Evolutionary conservation across 805 yeast genomes (phyloP).

Genomic region (Cyberlindnera maritima): DNA sequence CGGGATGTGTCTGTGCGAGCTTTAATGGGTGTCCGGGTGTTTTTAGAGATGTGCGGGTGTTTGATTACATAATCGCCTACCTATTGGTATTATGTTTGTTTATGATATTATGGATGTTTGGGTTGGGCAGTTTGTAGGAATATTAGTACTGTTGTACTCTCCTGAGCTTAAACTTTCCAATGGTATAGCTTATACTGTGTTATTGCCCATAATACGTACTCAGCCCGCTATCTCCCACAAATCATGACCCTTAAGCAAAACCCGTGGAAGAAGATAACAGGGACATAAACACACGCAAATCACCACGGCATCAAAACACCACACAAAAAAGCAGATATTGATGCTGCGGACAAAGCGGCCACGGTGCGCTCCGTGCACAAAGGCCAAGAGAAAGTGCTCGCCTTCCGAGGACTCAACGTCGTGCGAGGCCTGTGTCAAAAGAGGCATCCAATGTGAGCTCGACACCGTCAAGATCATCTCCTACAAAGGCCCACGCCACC

Average conservation of each 20-base stretch:
- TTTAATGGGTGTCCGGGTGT: neutral
- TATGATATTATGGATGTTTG: too few relatives aligned
- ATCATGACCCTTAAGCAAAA: too few relatives aligned
- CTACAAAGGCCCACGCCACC: conserved; percentile 5
- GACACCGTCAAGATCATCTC: conserved; percentile 11
- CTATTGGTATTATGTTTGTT: too few relatives aligned
- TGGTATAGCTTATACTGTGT: too few relatives aligned
- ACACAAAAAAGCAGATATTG: neutral
- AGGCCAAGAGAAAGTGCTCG: conserved; percentile 10
- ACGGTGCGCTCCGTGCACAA: conserved; percentile 8
- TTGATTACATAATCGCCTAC: neutral
- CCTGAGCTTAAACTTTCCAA: too few relatives aligned
- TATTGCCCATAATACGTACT: too few relatives aligned
- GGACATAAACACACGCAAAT: neutral
- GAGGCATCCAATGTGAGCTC: conserved; percentile 6
- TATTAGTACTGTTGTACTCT: too few relatives aligned
- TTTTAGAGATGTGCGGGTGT: too few relatives aligned
- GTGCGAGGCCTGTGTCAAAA: conserved; percentile 11
- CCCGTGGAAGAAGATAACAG: neutral
- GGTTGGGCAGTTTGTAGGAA: too few relatives aligned
- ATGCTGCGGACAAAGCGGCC: conserved; percentile 7
- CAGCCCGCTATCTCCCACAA: too few relatives aligned
- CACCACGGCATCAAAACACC: neutral
- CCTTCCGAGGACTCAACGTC: neutral
- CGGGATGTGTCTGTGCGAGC: too few relatives aligned